A percentile compares a stretch with the other conserved stretches of the same genome.
These are phyloP conservation scores for Neurospora pannonica DNA, from an alignment of 495 filamentous ascomycete genomes.

Conservation along the genomic window DNA sequence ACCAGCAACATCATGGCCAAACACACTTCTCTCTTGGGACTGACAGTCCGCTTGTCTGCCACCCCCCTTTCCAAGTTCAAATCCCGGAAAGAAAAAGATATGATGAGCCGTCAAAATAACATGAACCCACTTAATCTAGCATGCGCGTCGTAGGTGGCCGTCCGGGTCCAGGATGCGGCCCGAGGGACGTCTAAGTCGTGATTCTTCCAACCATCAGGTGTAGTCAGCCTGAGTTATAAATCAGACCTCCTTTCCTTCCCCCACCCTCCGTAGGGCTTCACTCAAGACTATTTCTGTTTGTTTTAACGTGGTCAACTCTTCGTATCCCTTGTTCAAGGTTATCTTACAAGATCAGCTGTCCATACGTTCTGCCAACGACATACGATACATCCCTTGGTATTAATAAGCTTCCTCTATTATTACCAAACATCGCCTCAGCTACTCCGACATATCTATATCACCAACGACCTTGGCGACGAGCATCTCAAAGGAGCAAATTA, in stretches of 20 bases:
- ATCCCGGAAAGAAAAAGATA: background rate
- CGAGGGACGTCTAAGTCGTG: background rate
- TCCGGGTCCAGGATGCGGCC: background rate
- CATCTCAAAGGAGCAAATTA: background rate
- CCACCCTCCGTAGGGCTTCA: background rate
- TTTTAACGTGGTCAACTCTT: background rate
- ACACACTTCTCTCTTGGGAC: background rate
- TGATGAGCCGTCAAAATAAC: background rate
- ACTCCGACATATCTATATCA: background rate
- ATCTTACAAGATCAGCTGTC: background rate
- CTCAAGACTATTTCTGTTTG: background rate
- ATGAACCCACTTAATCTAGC: background rate
- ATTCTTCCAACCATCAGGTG: background rate
- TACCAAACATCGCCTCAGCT: background rate
- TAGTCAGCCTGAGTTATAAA: background rate
- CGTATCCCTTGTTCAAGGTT: background rate
- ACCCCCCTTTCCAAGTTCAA: background rate
- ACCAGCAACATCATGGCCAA: background rate
- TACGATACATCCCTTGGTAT: background rate
- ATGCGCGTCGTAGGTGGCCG: background rate
- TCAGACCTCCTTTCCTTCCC: background rate
- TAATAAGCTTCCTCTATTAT: background rate
- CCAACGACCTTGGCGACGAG: background rate
- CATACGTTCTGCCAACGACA: background rate
- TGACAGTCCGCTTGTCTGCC: background rate